Conservation (phyloP, 331 rosid species). For the Quercus phellos region DNA sequence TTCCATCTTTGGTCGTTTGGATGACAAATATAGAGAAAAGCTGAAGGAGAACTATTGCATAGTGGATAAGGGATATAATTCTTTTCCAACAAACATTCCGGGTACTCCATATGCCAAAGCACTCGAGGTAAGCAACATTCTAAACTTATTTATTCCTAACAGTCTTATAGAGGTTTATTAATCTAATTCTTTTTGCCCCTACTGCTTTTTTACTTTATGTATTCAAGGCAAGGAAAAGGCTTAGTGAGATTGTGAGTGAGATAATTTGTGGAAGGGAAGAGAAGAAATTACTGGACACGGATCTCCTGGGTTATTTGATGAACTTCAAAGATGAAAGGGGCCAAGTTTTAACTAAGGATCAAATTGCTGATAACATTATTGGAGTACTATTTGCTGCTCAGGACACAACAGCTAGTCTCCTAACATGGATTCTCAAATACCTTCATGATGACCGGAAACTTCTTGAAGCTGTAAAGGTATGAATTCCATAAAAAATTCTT, state of each 20-base stretch:
- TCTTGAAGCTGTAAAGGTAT: constrained; percentile 63
- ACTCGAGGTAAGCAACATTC: constrained; percentile 43
- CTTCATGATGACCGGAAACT: constrained; percentile 73
- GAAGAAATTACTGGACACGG: constrained; percentile 43
- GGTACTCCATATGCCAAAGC: constrained; percentile 79
- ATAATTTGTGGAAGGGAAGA: constrained; percentile 60
- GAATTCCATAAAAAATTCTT: constrained; percentile 3
- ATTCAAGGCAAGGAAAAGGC: constrained; percentile 71
- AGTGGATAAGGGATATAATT: constrained; percentile 84
- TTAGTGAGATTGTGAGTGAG: constrained; percentile 54
- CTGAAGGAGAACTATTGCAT: constrained; percentile 64
- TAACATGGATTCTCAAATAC: constrained; percentile 89
- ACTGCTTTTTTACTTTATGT: not conserved
- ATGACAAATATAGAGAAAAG: constrained; percentile 38
- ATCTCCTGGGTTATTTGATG: constrained; percentile 58
- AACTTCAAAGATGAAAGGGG: constrained; percentile 58
- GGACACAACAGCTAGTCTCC: constrained; percentile 85
- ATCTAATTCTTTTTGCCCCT: constrained; percentile 16
- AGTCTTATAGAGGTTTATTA: not conserved
- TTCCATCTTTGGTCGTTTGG: constrained; percentile 60
- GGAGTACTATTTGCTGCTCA: constrained; percentile 94
- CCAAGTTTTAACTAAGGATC: constrained; percentile 41
- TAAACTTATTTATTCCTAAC: not conserved
- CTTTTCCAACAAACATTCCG: constrained; percentile 60
- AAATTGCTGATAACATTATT: constrained; percentile 79